These are phyloP conservation scores for Poa annua DNA, from an alignment of 176 grass and related monocot genomes.

Conservation along the genomic window DNA sequence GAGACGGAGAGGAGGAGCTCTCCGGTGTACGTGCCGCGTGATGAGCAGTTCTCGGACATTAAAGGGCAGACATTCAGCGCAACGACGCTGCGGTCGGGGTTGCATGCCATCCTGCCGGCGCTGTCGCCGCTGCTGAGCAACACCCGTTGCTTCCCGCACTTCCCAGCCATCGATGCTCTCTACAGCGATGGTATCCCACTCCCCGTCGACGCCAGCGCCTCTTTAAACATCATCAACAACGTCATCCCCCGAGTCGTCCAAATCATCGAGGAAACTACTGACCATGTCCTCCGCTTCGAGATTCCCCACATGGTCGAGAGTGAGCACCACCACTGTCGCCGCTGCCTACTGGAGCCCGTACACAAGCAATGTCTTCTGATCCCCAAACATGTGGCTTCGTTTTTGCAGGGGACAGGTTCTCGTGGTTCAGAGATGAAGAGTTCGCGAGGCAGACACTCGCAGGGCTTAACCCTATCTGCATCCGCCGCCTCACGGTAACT, in stretches of 20 bases:
- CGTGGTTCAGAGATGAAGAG: constrained; percentile 79
- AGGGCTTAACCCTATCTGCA: constrained; percentile 64
- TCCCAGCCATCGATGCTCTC: constrained; percentile 83
- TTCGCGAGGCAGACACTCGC: constrained; percentile 69
- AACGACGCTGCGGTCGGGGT: constrained; percentile 59
- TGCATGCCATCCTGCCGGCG: constrained; percentile 63
- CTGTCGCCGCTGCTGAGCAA: constrained; percentile 46
- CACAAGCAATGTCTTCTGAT: not conserved
- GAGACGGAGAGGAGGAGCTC: constrained; percentile 47
- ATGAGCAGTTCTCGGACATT: constrained; percentile 83
- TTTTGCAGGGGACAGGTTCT: constrained; percentile 68
- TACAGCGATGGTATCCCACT: constrained; percentile 63
- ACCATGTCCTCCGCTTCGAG: constrained; percentile 79
- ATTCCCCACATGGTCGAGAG: constrained; percentile 71
- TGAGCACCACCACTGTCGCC: constrained; percentile 22
- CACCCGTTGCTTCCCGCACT: constrained; percentile 64
- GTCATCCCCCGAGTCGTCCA: constrained; percentile 66
- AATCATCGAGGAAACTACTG: constrained; percentile 52
- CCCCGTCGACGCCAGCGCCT: constrained; percentile 28
- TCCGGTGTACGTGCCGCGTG: constrained; percentile 61
- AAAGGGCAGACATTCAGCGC: constrained; percentile 64
- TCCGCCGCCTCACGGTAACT: constrained; percentile 58
- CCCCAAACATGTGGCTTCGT: no score
- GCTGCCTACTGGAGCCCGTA: not conserved
- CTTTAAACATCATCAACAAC: constrained; percentile 37